These are phyloP conservation scores for Colletotrichum graminicola DNA, from an alignment of 2,329 filamentous ascomycete genomes.

Conservation along the genomic window DNA sequence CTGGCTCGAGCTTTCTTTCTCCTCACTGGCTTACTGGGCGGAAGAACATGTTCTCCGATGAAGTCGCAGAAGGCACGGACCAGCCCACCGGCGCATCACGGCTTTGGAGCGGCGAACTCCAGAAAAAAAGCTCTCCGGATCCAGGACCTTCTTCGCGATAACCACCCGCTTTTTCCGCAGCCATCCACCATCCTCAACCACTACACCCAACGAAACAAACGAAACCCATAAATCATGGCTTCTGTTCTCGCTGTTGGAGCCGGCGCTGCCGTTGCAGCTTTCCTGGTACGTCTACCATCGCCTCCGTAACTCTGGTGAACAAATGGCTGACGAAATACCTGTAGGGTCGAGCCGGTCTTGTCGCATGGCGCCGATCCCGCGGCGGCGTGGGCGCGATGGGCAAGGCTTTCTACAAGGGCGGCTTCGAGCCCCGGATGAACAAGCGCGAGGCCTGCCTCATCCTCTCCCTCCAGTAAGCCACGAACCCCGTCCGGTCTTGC, in stretches of 20 bases:
- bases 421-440: constrained; percentile 97
- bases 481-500: not conserved
- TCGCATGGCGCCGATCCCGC: constrained; percentile 86
- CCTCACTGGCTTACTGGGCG: not conserved
- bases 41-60: constrained; percentile 17
- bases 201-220: not conserved
- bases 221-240: constrained; percentile 50
- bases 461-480: constrained; percentile 82
- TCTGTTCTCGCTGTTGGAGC: constrained; percentile 61
- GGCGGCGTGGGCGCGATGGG: constrained; percentile 84
- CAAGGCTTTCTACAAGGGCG: constrained; percentile 96
- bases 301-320: constrained; percentile 4
- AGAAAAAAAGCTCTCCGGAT: constrained; percentile 20
- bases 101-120: constrained; percentile 19
- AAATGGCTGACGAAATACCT: constrained; percentile 38
- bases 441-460: constrained; percentile 91
- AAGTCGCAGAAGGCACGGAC: constrained; percentile 6
- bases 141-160: constrained; percentile 15
- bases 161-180: constrained; percentile 26
- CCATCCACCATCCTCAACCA: constrained; percentile 13
- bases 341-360: constrained; percentile 90
- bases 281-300: constrained; percentile 56
- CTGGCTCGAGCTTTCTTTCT: not conserved
- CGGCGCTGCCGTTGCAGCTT: constrained; percentile 64
- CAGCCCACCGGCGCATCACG: constrained; percentile 13